Percentiles rank a stretch among this genome's conserved stretches.
Conservation (phyloP, 2,329 filamentous ascomycete genomes). For the Aspergillus sp. region DNA sequence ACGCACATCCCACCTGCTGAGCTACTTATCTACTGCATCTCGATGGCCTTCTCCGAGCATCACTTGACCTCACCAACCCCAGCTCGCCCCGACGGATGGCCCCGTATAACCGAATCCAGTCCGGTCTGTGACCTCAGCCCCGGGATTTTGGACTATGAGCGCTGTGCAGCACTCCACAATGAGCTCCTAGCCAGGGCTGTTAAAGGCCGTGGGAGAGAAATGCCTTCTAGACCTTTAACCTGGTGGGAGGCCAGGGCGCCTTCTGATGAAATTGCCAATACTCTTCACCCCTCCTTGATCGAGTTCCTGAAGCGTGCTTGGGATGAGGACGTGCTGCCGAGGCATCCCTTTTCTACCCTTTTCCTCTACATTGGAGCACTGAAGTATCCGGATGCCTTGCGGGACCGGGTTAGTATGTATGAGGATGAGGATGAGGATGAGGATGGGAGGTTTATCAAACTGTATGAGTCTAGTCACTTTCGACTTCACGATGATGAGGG, state of each 20-base stretch:
- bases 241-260: slow-evolving; percentile 13
- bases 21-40: no score
- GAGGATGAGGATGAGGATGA: not conserved
- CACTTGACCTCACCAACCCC: not conserved
- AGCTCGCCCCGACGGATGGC: slow-evolving; percentile 4
- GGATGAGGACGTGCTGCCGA: slow-evolving; percentile 2
- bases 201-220: slow-evolving; percentile 1
- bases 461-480: slow-evolving; percentile 10
- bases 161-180: slow-evolving; percentile 15
- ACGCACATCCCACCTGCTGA: no score
- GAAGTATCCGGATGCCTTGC: not conserved
- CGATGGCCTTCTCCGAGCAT: not conserved
- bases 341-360: not conserved
- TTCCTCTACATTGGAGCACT: slow-evolving; percentile 5
- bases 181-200: slow-evolving; percentile 9
- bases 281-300: slow-evolving; percentile 10
- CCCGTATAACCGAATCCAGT: slow-evolving; percentile 13
- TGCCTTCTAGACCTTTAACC: slow-evolving; percentile 7
- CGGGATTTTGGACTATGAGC: slow-evolving; percentile 10
- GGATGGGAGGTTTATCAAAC: slow-evolving; percentile 10
- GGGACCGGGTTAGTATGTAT: no score
- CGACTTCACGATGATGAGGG: slow-evolving; percentile 10
- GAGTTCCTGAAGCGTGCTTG: slow-evolving; percentile 13
- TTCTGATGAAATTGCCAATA: slow-evolving; percentile 8
- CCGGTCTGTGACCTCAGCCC: slow-evolving; percentile 10